Evolutionary conservation across 768 basidiomycete species (phyloP), one percentile per base, ranked within the genome.

Genomic region (Cyclocybe cylindracea): DNA sequence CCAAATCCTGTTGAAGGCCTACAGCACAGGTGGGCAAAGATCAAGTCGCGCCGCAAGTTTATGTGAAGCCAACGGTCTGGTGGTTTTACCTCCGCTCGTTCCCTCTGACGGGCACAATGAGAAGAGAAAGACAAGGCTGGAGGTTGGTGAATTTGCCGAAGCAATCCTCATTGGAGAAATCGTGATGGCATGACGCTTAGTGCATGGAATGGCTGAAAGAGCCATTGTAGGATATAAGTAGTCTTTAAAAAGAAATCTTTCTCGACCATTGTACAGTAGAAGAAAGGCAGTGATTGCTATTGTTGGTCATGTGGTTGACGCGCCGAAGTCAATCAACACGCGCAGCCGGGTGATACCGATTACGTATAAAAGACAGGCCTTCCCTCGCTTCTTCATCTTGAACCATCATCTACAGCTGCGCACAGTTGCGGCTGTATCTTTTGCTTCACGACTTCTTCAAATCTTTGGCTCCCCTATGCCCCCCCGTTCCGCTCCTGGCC

Each of bases 1-100:
- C 1, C 73, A 70, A 2, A 46, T 61, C 4, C 66, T 68, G 29
- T 71, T 91, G 48, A 75, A 75, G 49, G 93, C 91, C 2, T 80
- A 75, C 57, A 92, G 87, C 48, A 95, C 93, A 0, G 93, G 94
- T 18, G 90, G 91, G 0, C 94, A 96, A 64, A 75, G 92, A 5
- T 93, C 91, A 13, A 91, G 88, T 61, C 76, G 90, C 18, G 86
- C 88, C 4, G 87, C 87, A 10, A 94, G 91, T 58, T 61, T 96
- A 44, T 84, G 79, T 38, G 87, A 86, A 2, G 91, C 91, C 11
- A 94, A 94, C 64, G 92, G 85, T 2, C 70, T 95, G 39, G 82
- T 89, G 0, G 76, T 86, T 16, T 64, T 94, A 16, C 92, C 91
- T 2, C 66, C 74, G 32, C 55, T 67, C 11, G 10, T 11, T 7